Evolutionary conservation across 2,329 filamentous ascomycete genomes (phyloP), one percentile per base, ranked within the genome.

Genomic region (Pezicula radicicola): DNA sequence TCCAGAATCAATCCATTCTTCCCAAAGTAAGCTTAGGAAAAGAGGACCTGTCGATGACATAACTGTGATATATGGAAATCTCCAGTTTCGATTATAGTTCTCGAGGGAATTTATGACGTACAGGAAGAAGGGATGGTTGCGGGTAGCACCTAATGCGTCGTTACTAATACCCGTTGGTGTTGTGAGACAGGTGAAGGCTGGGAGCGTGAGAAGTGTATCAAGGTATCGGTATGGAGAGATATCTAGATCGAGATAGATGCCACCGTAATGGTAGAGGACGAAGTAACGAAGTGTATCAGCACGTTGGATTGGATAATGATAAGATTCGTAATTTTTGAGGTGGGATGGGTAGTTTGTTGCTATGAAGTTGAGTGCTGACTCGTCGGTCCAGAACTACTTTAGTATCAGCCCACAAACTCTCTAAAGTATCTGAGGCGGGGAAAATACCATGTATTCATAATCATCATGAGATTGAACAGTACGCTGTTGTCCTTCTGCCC

Each of bases 261-360:
- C 88, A 50, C 88, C 88, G 64, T 81, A 90, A 68, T 88, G 82
- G 48, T 83, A 77, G 21, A 91, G 75, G 18, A 90, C 76, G 64
- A 91, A 91, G 70, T 91, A 91, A 45, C 87, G 79, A 60, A 91
- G 85, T 9, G 85, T 77, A 64, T 91, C 87, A 48, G 87, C 85
- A 54, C 87, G 80, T 70, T 90, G 85, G 56, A 91, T 89, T 10
- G 84, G 81, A 65, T 85, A 87, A 27, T 73, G 75, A 70, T 91
- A 91, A 60, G 77, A 76, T 61, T 87, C 82, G 61, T 87, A 91
- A 0, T 84, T 88, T 48, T 81, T 75, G n/a, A 88, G 72, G 67
- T 89, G 91, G 83, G 85, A 89, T 1, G 86, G 82, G 60, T 89
- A 91, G 66, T 91, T 80, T 25, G 75, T 73, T 40, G 77, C 77